Conservation (phyloP, 208 protist genomes). For the Endotrypanum monterogeii region DNA sequence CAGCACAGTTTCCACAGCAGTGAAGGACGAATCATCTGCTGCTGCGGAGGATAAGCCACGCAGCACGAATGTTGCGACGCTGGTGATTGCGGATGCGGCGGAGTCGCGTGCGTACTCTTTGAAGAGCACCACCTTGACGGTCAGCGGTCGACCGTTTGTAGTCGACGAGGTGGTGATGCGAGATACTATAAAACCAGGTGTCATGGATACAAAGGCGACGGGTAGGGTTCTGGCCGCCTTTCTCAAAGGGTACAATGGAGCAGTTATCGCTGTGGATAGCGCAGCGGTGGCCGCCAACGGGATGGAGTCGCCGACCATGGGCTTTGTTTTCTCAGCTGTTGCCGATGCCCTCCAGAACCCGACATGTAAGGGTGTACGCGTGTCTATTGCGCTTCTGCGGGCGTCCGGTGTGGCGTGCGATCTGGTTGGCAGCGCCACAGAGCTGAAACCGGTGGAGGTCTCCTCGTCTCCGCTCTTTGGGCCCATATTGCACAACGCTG, state of each 20-base stretch:
- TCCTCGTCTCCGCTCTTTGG: slow-evolving; percentile 61
- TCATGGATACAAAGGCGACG: slow-evolving; percentile 28
- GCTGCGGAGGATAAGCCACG: slow-evolving; percentile 14
- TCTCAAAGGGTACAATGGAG: slow-evolving; percentile 54
- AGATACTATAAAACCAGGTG: slow-evolving; percentile 14
- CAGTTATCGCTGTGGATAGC: slow-evolving; percentile 43
- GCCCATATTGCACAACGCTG: slow-evolving; percentile 35
- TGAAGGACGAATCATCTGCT: not conserved
- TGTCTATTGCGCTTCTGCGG: slow-evolving; percentile 40
- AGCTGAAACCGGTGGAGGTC: slow-evolving; percentile 19
- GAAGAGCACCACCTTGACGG: slow-evolving; percentile 22
- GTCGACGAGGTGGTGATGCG: slow-evolving; percentile 48
- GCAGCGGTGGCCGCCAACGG: slow-evolving; percentile 17
- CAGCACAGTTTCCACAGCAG: not conserved
- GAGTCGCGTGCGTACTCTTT: slow-evolving; percentile 32
- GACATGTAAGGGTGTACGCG: slow-evolving; percentile 40
- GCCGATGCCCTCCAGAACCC: slow-evolving; percentile 18
- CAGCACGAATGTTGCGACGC: slow-evolving; percentile 31
- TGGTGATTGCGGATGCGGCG: slow-evolving; percentile 32
- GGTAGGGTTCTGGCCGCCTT: slow-evolving; percentile 38
- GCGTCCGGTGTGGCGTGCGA: slow-evolving; percentile 29
- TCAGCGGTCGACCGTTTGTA: slow-evolving; percentile 29
- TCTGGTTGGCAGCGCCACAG: slow-evolving; percentile 16
- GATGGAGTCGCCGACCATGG: slow-evolving; percentile 34
- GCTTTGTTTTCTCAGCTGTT: slow-evolving; percentile 29